Evolutionary conservation across 768 basidiomycete genomes (phyloP).

Genomic region (Trametes cingulata): DNA sequence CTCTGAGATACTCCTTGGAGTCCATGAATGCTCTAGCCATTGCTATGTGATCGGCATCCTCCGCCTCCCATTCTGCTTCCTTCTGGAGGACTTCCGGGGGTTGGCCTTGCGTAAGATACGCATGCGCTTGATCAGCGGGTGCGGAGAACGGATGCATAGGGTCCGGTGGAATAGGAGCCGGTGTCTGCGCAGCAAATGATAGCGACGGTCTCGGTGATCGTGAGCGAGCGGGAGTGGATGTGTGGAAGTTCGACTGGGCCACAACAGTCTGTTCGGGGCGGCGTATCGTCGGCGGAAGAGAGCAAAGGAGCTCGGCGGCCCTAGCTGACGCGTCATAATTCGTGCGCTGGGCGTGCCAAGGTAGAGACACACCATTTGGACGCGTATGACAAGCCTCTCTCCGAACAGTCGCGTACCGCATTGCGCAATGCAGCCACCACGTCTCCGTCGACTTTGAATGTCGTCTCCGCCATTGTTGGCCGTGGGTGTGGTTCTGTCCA

Average conservation of each 20-base stretch:
- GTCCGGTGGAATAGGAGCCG: constrained; percentile 4
- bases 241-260: constrained; percentile 43
- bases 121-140: constrained; percentile 36
- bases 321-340: constrained; percentile 37
- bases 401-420: constrained; percentile 72
- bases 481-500: no score
- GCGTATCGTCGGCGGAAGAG: constrained; percentile 53
- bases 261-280: constrained; percentile 31
- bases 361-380: constrained; percentile 66
- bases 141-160: neutral
- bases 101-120: constrained; percentile 35
- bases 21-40: constrained; percentile 76
- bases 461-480: constrained; percentile 6
- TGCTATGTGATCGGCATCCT: constrained; percentile 73
- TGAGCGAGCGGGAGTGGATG: constrained; percentile 58
- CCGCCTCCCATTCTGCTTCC: constrained; percentile 50
- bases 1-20: constrained; percentile 75
- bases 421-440: constrained; percentile 57
- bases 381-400: constrained; percentile 67
- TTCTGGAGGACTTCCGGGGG: constrained; percentile 36
- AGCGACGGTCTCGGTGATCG: constrained; percentile 27
- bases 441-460: constrained; percentile 44
- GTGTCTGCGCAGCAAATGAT: constrained; percentile 10
- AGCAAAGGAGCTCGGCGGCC: constrained; percentile 75
- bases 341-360: neutral